These are phyloP conservation scores for Candida schatavii DNA, from an alignment of 805 yeast genomes.

Conservation along the genomic window DNA sequence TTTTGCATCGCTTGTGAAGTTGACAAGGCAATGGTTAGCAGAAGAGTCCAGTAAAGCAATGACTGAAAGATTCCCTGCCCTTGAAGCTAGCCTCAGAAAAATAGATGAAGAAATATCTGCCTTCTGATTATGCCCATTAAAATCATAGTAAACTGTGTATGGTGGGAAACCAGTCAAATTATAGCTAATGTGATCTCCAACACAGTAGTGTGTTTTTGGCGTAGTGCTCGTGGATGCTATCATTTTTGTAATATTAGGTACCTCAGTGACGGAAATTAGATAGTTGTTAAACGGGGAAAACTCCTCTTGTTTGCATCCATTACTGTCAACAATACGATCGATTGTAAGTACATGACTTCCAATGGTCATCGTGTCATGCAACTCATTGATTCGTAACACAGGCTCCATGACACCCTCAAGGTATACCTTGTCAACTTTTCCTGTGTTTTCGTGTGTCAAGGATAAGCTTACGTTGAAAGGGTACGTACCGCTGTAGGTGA, in stretches of 20 bases:
- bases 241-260: slow-evolving; percentile 58
- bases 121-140: slow-evolving; percentile 58
- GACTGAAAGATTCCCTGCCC: slow-evolving; percentile 73
- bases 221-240: slow-evolving; percentile 1
- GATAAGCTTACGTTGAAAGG: slow-evolving; percentile 62
- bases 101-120: slow-evolving; percentile 46
- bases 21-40: slow-evolving; percentile 67
- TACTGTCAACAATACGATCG: slow-evolving; percentile 57
- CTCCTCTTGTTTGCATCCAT: slow-evolving; percentile 60
- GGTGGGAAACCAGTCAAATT: slow-evolving; percentile 79
- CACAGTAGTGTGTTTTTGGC: slow-evolving; percentile 60
- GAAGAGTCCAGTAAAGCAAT: slow-evolving; percentile 70
- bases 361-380: slow-evolving; percentile 43
- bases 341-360: slow-evolving; percentile 70
- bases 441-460: slow-evolving; percentile 59
- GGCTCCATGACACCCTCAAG: slow-evolving; percentile 41
- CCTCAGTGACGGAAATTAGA: slow-evolving; percentile 65
- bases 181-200: slow-evolving; percentile 84
- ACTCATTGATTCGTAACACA: slow-evolving; percentile 10
- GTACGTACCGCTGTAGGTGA: slow-evolving; percentile 54
- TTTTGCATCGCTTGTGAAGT: slow-evolving; percentile 39
- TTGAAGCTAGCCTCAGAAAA: slow-evolving; percentile 70
- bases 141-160: slow-evolving; percentile 69
- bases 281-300: slow-evolving; percentile 39
- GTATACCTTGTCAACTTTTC: slow-evolving; percentile 46